These are phyloP conservation scores for Malus domestica DNA, from an alignment of 306 rosid species.

Conservation along the genomic window ASM211411v1 NC_041803.1:7295001-7295500, in stretches of 20 bases:
- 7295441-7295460: neutral
- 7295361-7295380: constrained; percentile 93
- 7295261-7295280: neutral
- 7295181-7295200: constrained; percentile 97
- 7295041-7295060: neutral
- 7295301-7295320: constrained; percentile 34
- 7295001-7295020: neutral
- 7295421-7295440: neutral
- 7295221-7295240: constrained; percentile 54
- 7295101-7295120: constrained; percentile 58
- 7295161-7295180: constrained; percentile 87
- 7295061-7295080: neutral
- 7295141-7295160: constrained; percentile 91
- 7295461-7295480: constrained; percentile 27
- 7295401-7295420: neutral
- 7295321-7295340: constrained; percentile 82
- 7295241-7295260: neutral
- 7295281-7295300: neutral
- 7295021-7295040: neutral
- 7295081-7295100: neutral
- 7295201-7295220: constrained; percentile 82
- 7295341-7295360: constrained; percentile 87
- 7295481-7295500: constrained; percentile 95
- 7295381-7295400: constrained; percentile 81
- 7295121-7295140: constrained; percentile 78